phyloP scores from a whole-genome alignment of 78 protist species.

The Protostelium mycophagum region DNA sequence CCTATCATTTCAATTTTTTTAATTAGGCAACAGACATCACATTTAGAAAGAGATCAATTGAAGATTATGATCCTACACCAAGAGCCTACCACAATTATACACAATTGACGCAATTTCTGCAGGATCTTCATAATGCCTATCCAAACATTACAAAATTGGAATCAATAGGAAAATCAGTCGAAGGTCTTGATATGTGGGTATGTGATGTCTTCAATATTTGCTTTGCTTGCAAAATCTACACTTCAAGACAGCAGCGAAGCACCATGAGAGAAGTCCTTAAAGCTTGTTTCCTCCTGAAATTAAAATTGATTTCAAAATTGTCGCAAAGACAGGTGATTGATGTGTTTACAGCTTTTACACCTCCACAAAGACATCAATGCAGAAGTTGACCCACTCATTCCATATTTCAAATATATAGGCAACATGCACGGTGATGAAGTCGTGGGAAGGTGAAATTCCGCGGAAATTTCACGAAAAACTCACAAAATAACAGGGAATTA shows the following conservation, averaged over 20 bases:
- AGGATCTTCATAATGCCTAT: background rate
- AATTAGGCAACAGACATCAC: no score
- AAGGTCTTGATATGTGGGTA: constrained; percentile 26
- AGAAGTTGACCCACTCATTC: background rate
- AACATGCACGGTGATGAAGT: constrained; percentile 88
- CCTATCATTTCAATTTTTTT: no score
- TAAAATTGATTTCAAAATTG: no score
- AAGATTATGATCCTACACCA: background rate
- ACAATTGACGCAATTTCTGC: constrained; percentile 9
- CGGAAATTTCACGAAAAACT: background rate
- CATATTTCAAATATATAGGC: constrained; percentile 32
- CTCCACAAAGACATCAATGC: background rate
- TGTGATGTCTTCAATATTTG: no score
- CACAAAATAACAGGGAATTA: constrained; percentile 24
- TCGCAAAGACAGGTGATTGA: no score
- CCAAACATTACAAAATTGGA: constrained; percentile 17
- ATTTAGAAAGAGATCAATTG: no score
- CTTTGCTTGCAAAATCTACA: no score
- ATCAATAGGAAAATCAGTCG: constrained; percentile 24
- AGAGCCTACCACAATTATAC: background rate
- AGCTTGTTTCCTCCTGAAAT: no score
- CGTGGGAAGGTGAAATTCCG: constrained; percentile 35
- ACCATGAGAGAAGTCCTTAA: no score
- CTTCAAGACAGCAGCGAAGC: no score
- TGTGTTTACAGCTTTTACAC: no score